phyloP scores from a whole-genome alignment of 176 grass and related monocot genomes.

The Guadua angustifolia region DNA sequence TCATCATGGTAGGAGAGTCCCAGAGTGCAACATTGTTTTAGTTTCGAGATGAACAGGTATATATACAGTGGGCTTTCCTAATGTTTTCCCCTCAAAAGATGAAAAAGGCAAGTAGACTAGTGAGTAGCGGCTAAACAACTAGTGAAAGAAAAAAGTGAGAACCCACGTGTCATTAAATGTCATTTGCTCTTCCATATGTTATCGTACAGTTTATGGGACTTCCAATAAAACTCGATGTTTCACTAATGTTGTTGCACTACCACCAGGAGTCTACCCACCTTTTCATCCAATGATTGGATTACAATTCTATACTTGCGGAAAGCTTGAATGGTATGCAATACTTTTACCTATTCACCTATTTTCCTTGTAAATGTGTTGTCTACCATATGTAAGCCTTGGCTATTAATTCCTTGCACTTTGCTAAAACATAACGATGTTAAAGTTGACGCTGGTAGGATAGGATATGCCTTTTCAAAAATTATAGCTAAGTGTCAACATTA shows the following conservation, averaged over 20 bases:
- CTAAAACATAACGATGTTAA: background rate
- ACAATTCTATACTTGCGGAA: slow-evolving; percentile 86
- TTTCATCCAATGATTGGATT: slow-evolving; percentile 88
- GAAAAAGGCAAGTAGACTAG: no score
- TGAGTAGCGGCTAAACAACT: background rate
- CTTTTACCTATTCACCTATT: slow-evolving; percentile 33
- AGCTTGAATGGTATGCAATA: slow-evolving; percentile 78
- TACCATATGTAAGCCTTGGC: background rate
- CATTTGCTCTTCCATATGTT: slow-evolving; percentile 1
- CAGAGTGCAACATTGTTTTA: background rate
- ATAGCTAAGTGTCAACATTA: background rate
- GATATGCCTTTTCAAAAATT: background rate
- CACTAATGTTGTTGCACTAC: slow-evolving; percentile 29
- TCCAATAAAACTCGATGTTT: background rate
- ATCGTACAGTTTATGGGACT: background rate
- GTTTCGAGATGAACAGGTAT: background rate
- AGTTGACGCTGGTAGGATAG: slow-evolving; percentile 9
- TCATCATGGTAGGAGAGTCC: background rate
- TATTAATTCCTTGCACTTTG: slow-evolving; percentile 15
- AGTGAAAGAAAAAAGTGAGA: background rate
- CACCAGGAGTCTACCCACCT: slow-evolving; percentile 75
- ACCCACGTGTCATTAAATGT: background rate
- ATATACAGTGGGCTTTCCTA: no score
- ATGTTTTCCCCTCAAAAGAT: no score
- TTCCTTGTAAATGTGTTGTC: background rate